Evolutionary conservation across 305 asterid species (phyloP), one percentile per base, ranked within the genome.

Genomic region (Andrographis paniculata): DNA sequence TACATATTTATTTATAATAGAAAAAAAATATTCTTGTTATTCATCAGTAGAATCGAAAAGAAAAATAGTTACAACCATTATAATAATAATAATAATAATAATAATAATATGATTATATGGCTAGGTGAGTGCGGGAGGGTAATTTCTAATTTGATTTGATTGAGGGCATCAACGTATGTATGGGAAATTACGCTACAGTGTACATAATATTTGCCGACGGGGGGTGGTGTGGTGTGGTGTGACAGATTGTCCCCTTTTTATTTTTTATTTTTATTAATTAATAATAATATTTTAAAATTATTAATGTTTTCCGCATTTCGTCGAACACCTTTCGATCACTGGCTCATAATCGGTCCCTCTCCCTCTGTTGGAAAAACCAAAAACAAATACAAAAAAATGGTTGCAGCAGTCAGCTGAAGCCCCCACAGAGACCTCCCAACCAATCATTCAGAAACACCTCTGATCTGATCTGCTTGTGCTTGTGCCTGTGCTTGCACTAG

Each of bases 361-460:
- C 53, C 16, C 6, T 11, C 19, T 41, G 28, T 50, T 53, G 46
- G 39, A 55, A 5, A 33, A 27, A 27, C 33, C 9, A 27, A 27
- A 27, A 27, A 27, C 10, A 10, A 27, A 33, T 43, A 16, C 44
- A 14, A 23, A 38, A 46, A 52, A 33, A 53, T 49, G 63, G 13
- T 24, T 24, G 30, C 30, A 24, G 30, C 30, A 4, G 6, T 24
- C 30, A 14, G 42, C 16, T n/a, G 42, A 33, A 44, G 73, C 18
- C 75, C 78, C 87, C 71, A 75, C 80, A 21, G 16, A 58, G 59
- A 56, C 68, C 76, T 64, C 64, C 70, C 68, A 35, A 39, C 87
- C 82, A 82, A 73, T 82, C 72, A 71, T 47, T 40, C 39, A 46
- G 64, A 15, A 38, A 65, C 82, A 73, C 52, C 71, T 46, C 18